phyloP scores from a whole-genome alignment of 768 basidiomycete species.

The Phylloporus sp. region DNA sequence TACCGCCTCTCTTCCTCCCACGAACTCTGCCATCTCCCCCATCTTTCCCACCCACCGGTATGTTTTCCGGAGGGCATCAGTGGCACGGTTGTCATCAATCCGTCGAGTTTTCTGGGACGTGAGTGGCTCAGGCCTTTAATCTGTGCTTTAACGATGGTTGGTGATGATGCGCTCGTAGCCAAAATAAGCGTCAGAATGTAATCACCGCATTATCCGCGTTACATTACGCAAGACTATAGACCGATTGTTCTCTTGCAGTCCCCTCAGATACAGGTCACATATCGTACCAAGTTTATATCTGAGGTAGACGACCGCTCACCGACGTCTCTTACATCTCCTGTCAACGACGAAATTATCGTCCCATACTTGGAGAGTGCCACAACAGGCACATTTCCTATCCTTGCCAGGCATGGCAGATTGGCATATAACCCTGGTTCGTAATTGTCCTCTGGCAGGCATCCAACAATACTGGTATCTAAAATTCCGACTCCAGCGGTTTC shows the following conservation, averaged over 20 bases:
- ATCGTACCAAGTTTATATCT: background rate
- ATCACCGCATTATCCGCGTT: background rate
- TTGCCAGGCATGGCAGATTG: constrained; percentile 37
- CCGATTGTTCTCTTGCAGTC: constrained; percentile 54
- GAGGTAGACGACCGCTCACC: constrained; percentile 36
- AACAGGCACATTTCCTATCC: constrained; percentile 35
- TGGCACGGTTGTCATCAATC: constrained; percentile 38
- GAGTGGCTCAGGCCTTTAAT: constrained; percentile 45
- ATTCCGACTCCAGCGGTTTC: constrained; percentile 39
- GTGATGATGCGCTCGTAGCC: constrained; percentile 57
- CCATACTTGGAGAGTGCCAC: constrained; percentile 40
- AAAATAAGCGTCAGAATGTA: constrained; percentile 2
- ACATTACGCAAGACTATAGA: constrained; percentile 46
- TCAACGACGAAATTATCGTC: constrained; percentile 42
- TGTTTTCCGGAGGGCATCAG: constrained; percentile 57
- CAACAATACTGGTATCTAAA: constrained; percentile 56
- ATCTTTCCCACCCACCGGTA: constrained; percentile 63
- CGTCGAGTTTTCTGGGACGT: constrained; percentile 42
- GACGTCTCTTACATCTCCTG: constrained; percentile 52
- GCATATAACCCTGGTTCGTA: constrained; percentile 57
- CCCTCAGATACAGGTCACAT: constrained; percentile 31
- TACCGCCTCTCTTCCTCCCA: constrained; percentile 43
- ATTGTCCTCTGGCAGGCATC: constrained; percentile 45
- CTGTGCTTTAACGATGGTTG: constrained; percentile 57
- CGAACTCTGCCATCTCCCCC: constrained; percentile 58